A percentile compares a stretch with the other conserved stretches of the same genome.
phyloP scores from a whole-genome alignment of 2,329 filamentous ascomycete genomes.

The Penicillium freii region DNA sequence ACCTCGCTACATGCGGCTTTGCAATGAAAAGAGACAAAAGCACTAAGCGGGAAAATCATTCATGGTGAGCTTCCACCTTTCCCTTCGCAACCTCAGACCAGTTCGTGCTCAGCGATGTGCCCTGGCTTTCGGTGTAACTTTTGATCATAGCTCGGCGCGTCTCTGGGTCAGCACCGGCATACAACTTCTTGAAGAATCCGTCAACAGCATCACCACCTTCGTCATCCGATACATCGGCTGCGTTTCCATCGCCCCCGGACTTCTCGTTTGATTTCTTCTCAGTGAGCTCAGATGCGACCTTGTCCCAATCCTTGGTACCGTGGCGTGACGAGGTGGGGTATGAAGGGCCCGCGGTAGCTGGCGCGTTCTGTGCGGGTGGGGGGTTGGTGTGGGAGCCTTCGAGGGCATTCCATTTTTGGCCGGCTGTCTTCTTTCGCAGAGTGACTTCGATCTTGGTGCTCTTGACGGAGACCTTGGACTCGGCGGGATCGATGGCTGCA shows the following conservation, averaged over 20 bases:
- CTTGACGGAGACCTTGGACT: conserved; percentile 64
- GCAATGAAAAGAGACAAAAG: conserved; percentile 3
- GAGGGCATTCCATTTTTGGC: conserved; percentile 66
- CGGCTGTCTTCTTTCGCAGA: conserved; percentile 64
- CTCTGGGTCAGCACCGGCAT: conserved; percentile 72
- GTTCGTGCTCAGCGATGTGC: conserved; percentile 86
- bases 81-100: conserved; percentile 77
- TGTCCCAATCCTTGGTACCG: conserved; percentile 92
- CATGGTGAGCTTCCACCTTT: conserved; percentile 57
- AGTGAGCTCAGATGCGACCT: conserved; percentile 57
- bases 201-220: conserved; percentile 66
- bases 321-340: conserved; percentile 85
- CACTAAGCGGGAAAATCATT: conserved; percentile 12
- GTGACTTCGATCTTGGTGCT: conserved; percentile 77
- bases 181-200: conserved; percentile 86
- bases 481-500: conserved; percentile 59
- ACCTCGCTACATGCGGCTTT: conserved; percentile 14
- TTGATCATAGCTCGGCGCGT: conserved; percentile 95
- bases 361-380: conserved; percentile 15
- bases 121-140: conserved; percentile 90
- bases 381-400: conserved; percentile 46
- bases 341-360: conserved; percentile 48
- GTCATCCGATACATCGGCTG: conserved; percentile 28
- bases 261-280: conserved; percentile 36
- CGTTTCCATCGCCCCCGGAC: conserved; percentile 16